These are phyloP conservation scores for Hygrophoropsis aurantiaca DNA, from an alignment of 768 basidiomycete genomes.

Conservation along the genomic window DNA sequence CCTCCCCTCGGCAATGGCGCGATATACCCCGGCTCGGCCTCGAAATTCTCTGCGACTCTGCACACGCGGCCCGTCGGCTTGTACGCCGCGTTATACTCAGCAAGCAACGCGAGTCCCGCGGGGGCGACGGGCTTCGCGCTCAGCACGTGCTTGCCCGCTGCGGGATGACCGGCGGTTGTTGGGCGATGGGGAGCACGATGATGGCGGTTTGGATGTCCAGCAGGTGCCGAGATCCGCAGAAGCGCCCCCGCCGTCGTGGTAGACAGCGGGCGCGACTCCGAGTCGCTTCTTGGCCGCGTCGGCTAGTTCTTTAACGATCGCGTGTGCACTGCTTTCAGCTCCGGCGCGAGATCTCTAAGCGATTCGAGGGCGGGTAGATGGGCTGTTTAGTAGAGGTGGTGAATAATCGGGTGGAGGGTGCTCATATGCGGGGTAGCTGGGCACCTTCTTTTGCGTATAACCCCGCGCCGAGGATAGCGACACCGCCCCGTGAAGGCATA, in stretches of 20 bases:
- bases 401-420: slow-evolving; percentile 17
- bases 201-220: slow-evolving; percentile 78
- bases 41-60: slow-evolving; percentile 80
- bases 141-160: slow-evolving; percentile 83
- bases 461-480: slow-evolving; percentile 82
- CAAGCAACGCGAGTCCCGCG: slow-evolving; percentile 64
- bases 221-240: slow-evolving; percentile 56
- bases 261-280: slow-evolving; percentile 43
- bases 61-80: slow-evolving; percentile 70
- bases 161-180: slow-evolving; percentile 69
- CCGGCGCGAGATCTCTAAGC: slow-evolving; percentile 45
- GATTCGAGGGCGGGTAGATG: slow-evolving; percentile 77
- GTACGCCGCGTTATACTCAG: slow-evolving; percentile 62
- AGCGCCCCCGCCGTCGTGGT: slow-evolving; percentile 54
- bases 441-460: slow-evolving; percentile 75
- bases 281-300: slow-evolving; percentile 43
- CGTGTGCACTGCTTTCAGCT: slow-evolving; percentile 76
- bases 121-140: slow-evolving; percentile 86
- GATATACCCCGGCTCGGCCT: slow-evolving; percentile 56
- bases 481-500: slow-evolving; percentile 50
- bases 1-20: slow-evolving; percentile 53
- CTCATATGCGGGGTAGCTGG: slow-evolving; percentile 4
- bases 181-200: slow-evolving; percentile 73
- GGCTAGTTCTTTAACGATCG: slow-evolving; percentile 63
- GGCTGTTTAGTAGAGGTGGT: slow-evolving; percentile 40